Conservation (phyloP, 1,139 yeast genomes). For the Hansenula sp. region DNA sequence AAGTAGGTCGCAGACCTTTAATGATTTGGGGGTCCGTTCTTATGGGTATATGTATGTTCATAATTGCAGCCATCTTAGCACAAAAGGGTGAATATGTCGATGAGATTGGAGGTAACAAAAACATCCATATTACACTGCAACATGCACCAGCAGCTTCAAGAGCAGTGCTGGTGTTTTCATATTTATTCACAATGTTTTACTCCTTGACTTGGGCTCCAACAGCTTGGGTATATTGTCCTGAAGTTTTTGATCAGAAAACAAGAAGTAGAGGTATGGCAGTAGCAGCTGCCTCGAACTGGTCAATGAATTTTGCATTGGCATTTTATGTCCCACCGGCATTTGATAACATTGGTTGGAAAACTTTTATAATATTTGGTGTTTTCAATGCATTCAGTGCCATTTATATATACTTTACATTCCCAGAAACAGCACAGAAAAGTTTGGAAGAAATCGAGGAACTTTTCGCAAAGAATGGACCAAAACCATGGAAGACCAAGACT, state of each 20-base stretch:
- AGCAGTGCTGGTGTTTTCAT: slow-evolving; percentile 55
- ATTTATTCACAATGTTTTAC: slow-evolving; percentile 49
- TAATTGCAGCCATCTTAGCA: slow-evolving; percentile 40
- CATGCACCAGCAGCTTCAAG: slow-evolving; percentile 38
- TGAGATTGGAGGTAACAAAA: slow-evolving; percentile 29
- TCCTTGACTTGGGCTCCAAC: slow-evolving; percentile 54
- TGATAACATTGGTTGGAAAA: slow-evolving; percentile 43
- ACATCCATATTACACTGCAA: slow-evolving; percentile 41
- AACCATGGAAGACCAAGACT: slow-evolving; percentile 41
- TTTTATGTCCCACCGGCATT: slow-evolving; percentile 46
- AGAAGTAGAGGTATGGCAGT: slow-evolving; percentile 39
- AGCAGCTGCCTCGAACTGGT: slow-evolving; percentile 50
- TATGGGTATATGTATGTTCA: slow-evolving; percentile 27
- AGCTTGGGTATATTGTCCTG: slow-evolving; percentile 40
- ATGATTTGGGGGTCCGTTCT: slow-evolving; percentile 38
- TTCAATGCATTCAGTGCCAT: slow-evolving; percentile 47
- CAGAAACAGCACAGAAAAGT: slow-evolving; percentile 62
- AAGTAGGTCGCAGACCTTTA: slow-evolving; percentile 43
- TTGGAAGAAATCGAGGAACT: slow-evolving; percentile 57
- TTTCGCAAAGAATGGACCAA: slow-evolving; percentile 46
- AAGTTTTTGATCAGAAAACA: slow-evolving; percentile 37
- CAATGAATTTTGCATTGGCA: slow-evolving; percentile 42
- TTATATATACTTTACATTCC: slow-evolving; percentile 52
- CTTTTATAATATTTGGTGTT: slow-evolving; percentile 43
- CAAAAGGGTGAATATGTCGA: slow-evolving; percentile 32